Percentiles rank a stretch among this genome's conserved stretches.
Conservation (phyloP, 1,284 basidiomycete genomes). For the Apiotrichum montevideense region DNA sequence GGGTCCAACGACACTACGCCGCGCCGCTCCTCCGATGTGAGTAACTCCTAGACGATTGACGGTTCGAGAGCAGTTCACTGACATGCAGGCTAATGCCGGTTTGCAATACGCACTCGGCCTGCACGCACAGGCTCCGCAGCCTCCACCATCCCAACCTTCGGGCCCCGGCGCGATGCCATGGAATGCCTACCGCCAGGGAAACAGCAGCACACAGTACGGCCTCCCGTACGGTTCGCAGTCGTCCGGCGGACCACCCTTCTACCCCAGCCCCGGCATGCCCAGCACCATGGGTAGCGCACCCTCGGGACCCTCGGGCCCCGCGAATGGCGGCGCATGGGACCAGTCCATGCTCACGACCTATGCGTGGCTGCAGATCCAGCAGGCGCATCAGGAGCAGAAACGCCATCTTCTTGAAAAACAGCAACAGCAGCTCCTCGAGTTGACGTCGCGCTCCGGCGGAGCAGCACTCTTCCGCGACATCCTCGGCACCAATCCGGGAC, state of each 20-base stretch:
- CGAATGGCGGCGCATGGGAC: slow-evolving; percentile 28
- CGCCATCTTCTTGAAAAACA: slow-evolving; percentile 37
- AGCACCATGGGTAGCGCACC: neutral
- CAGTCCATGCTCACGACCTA: slow-evolving; percentile 32
- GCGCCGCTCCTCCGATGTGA: neutral
- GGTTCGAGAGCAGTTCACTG: neutral
- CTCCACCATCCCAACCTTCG: neutral
- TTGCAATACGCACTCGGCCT: slow-evolving; percentile 16
- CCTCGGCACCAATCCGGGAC: slow-evolving; percentile 1
- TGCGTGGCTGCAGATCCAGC: slow-evolving; percentile 43
- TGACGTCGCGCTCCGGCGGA: slow-evolving; percentile 15
- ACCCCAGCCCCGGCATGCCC: neutral
- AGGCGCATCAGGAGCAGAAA: slow-evolving; percentile 43
- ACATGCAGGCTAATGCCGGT: slow-evolving; percentile 1
- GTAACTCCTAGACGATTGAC: neutral
- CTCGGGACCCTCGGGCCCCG: neutral
- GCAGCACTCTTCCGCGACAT: slow-evolving; percentile 15
- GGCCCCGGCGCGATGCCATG: neutral
- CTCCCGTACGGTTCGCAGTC: slow-evolving; percentile 2
- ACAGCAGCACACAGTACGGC: neutral
- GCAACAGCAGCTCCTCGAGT: slow-evolving; percentile 36
- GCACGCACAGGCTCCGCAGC: slow-evolving; percentile 7
- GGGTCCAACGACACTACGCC: slow-evolving; percentile 2
- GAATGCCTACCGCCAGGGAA: slow-evolving; percentile 1
- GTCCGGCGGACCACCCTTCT: neutral